phyloP scores from a whole-genome alignment of 2,329 filamentous ascomycete genomes.

The Fusarium foetens region DNA sequence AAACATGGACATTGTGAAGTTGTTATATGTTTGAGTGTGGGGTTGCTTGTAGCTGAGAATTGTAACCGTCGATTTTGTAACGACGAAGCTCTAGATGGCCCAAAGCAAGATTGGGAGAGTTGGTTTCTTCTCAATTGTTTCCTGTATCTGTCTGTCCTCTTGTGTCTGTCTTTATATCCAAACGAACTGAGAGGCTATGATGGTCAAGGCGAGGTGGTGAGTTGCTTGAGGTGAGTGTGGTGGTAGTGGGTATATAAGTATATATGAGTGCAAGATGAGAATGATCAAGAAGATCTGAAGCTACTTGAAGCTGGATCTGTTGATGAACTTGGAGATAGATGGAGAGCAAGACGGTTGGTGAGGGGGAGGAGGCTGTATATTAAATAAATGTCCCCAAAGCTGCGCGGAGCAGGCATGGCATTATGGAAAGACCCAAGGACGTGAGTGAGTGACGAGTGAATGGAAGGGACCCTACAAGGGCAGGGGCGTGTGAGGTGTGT shows the following conservation, averaged over 20 bases:
- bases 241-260: slow-evolving; percentile 14
- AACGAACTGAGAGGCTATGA: slow-evolving; percentile 25
- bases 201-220: slow-evolving; percentile 3
- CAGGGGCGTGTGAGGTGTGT: not conserved
- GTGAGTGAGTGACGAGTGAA: slow-evolving; percentile 27
- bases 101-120: slow-evolving; percentile 20
- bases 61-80: slow-evolving; percentile 21
- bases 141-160: slow-evolving; percentile 24
- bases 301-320: slow-evolving; percentile 26
- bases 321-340: slow-evolving; percentile 39
- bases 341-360: slow-evolving; percentile 34
- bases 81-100: slow-evolving; percentile 29
- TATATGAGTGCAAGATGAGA: slow-evolving; percentile 14
- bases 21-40: slow-evolving; percentile 17
- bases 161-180: slow-evolving; percentile 29
- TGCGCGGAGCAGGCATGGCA: slow-evolving; percentile 27
- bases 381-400: slow-evolving; percentile 49
- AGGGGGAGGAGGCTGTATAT: slow-evolving; percentile 47
- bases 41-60: slow-evolving; percentile 15
- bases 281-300: slow-evolving; percentile 32
- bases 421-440: slow-evolving; percentile 21
- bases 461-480: slow-evolving; percentile 19
- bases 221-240: slow-evolving; percentile 24
- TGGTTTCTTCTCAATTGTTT: slow-evolving; percentile 24
- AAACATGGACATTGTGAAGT: slow-evolving; percentile 50